A percentile compares a stretch with the other conserved stretches of the same genome.
Evolutionary conservation across 345 rosid genomes (phyloP).

Genomic region (Syzygium oleosum): DNA sequence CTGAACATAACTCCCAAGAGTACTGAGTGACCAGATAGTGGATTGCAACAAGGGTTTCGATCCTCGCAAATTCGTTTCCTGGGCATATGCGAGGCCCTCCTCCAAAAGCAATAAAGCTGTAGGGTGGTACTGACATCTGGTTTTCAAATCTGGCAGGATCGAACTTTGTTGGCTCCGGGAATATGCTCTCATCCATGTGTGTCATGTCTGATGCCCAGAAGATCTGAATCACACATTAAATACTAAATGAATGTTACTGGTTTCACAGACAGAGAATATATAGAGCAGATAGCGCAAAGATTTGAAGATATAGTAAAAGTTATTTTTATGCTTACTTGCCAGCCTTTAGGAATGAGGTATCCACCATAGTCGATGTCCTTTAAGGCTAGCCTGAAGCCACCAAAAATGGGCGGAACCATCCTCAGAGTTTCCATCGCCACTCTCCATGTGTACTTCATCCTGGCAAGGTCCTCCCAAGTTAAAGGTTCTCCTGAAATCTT

Average conservation of each 20-base stretch:
- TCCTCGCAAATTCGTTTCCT: slow-evolving; percentile 38
- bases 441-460: slow-evolving; percentile 33
- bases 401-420: slow-evolving; percentile 20
- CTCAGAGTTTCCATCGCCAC: slow-evolving; percentile 31
- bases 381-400: background rate
- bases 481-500: slow-evolving; percentile 6
- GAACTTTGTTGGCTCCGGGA: slow-evolving; percentile 35
- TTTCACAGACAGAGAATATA: background rate
- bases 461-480: slow-evolving; percentile 25
- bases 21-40: slow-evolving; percentile 38
- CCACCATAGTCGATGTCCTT: slow-evolving; percentile 9
- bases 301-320: background rate
- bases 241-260: background rate
- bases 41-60: slow-evolving; percentile 29
- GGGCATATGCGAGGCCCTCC: background rate
- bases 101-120: background rate
- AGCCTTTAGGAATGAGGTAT: too few relatives aligned
- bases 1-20: slow-evolving; percentile 27
- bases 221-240: slow-evolving; percentile 4
- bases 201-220: slow-evolving; percentile 4
- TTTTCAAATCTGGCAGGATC: slow-evolving; percentile 40
- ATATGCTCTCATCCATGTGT: slow-evolving; percentile 35
- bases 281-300: background rate
- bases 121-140: slow-evolving; percentile 25
- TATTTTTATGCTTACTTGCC: slow-evolving; percentile 2